Percentiles rank a stretch among this genome's conserved stretches.
phyloP scores from a whole-genome alignment of 164 flowering plant genomes.

The Macadamia integrifolia region DNA sequence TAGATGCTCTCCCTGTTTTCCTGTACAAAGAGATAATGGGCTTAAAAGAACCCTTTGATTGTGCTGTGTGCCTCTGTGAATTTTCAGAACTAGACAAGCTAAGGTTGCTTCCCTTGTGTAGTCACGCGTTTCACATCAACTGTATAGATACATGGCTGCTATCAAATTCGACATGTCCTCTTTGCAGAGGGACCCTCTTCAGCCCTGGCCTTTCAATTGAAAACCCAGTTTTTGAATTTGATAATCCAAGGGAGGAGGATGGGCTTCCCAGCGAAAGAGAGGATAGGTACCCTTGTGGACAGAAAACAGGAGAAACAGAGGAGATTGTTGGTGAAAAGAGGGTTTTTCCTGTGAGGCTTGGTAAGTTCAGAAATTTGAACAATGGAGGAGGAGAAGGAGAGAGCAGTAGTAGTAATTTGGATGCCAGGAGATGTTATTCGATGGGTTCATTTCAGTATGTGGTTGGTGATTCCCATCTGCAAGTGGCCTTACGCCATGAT shows the following conservation, averaged over 20 bases:
- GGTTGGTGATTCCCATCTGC: slow-evolving; percentile 46
- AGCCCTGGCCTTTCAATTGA: slow-evolving; percentile 28
- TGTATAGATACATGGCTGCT: slow-evolving; percentile 91
- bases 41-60: slow-evolving; percentile 73
- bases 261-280: slow-evolving; percentile 30
- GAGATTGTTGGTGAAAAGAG: slow-evolving; percentile 32
- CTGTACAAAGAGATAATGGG: slow-evolving; percentile 62
- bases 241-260: slow-evolving; percentile 29
- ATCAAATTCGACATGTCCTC: slow-evolving; percentile 83
- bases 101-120: slow-evolving; percentile 66
- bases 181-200: slow-evolving; percentile 57
- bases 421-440: slow-evolving; percentile 76
- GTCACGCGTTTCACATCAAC: slow-evolving; percentile 75
- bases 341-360: slow-evolving; percentile 68
- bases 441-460: slow-evolving; percentile 78
- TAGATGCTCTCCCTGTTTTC: slow-evolving; percentile 83
- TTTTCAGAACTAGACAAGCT: slow-evolving; percentile 58
- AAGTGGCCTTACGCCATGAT: slow-evolving; percentile 36
- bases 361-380: slow-evolving; percentile 57
- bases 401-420: slow-evolving; percentile 47
- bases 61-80: slow-evolving; percentile 83
- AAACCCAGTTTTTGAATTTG: slow-evolving; percentile 36
- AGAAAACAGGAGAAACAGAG: slow-evolving; percentile 23
- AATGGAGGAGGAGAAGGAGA: slow-evolving; percentile 31
- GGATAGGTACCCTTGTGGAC: slow-evolving; percentile 17